phyloP scores from a whole-genome alignment of 192 early-diverging fungal species.

The Coemansia nantahalensis region DNA sequence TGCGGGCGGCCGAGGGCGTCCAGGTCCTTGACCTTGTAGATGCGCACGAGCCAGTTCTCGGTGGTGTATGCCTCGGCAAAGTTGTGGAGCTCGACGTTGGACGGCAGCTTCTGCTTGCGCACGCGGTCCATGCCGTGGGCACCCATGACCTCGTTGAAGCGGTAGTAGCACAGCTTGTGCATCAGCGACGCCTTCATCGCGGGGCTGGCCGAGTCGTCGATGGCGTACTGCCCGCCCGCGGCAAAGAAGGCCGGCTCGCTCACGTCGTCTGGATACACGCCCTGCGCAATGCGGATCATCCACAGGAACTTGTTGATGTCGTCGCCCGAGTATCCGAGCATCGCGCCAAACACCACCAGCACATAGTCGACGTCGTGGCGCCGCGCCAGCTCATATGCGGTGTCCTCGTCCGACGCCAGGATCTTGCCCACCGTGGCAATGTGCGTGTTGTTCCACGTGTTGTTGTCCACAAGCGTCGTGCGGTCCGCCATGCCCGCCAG shows the following conservation, averaged over 20 bases:
- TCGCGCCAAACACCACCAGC: constrained; percentile 93
- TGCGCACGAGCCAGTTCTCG: constrained; percentile 97
- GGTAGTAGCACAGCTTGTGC: constrained; percentile 98
- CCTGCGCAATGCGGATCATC: constrained; percentile 99
- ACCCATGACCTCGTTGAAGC: constrained; percentile 87
- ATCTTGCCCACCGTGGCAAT: constrained; percentile 98
- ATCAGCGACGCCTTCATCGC: constrained; percentile 92
- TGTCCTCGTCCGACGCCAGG: constrained; percentile 88
- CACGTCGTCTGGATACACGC: constrained; percentile 95
- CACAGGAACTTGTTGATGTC: constrained; percentile 99
- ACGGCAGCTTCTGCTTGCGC: constrained; percentile 70
- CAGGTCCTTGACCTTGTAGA: constrained; percentile 96
- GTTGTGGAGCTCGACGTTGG: constrained; percentile 73
- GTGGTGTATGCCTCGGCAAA: constrained; percentile 94
- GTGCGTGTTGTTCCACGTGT: constrained; percentile 99
- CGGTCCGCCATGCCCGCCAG: constrained; percentile 99
- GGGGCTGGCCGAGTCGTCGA: constrained; percentile 83
- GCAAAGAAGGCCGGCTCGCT: constrained; percentile 90
- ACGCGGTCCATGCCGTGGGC: constrained; percentile 80
- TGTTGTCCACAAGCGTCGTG: constrained; percentile 97
- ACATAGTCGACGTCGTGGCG: constrained; percentile 97
- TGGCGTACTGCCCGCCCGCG: constrained; percentile 82
- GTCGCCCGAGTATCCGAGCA: constrained; percentile 98
- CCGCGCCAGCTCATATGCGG: constrained; percentile 87
- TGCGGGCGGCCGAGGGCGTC: constrained; percentile 84